Evolutionary conservation across 1,284 basidiomycete species (phyloP).

Genomic region (Tylopilus orsonianus): DNA sequence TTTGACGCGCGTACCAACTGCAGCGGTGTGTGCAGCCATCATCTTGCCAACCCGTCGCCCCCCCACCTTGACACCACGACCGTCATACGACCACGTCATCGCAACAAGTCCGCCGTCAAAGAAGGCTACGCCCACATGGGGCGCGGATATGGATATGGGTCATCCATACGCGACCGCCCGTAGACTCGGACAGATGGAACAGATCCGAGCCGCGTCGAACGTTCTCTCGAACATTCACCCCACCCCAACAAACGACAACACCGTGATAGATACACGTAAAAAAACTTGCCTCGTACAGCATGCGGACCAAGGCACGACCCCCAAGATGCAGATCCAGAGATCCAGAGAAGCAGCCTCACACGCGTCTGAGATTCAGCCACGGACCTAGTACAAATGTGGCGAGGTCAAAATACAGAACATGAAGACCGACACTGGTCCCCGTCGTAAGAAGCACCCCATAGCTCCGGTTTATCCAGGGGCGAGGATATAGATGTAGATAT

Average conservation of each 20-base stretch:
- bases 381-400: neutral
- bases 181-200: neutral
- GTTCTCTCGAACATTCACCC: neutral
- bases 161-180: neutral
- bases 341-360: slow-evolving; percentile 1
- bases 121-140: neutral
- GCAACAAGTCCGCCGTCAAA: neutral
- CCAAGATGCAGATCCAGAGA: neutral
- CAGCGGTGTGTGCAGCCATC: no score
- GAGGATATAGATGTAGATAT: neutral
- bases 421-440: no score
- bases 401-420: neutral
- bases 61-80: neutral
- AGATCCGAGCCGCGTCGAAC: slow-evolving; percentile 11
- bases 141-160: no score
- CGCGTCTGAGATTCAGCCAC: neutral
- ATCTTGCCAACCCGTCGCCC: no score
- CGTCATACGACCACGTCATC: neutral
- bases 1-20: no score
- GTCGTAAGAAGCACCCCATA: neutral
- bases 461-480: neutral
- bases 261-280: slow-evolving; percentile 15
- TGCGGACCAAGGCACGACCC: neutral
- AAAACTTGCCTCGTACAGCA: neutral
- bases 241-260: slow-evolving; percentile 1